A percentile compares a stretch with the other conserved stretches of the same genome.
Conservation (phyloP, 169 alveolate species). For the Plasmodium vinckei region DNA sequence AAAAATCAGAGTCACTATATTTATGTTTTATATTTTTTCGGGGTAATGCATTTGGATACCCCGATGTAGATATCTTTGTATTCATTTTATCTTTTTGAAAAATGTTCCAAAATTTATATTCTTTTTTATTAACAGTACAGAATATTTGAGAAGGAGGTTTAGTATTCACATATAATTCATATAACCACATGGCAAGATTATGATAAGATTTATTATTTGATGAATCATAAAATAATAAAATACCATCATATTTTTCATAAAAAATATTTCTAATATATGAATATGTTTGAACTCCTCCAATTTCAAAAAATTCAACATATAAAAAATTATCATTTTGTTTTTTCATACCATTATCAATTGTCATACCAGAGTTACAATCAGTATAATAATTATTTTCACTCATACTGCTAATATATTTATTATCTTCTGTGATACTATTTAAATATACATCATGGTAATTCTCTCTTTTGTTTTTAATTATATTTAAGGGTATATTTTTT, state of each 20-base stretch:
- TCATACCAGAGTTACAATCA: background rate
- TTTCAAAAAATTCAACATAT: constrained; percentile 65
- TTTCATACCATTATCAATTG: background rate
- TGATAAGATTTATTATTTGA: constrained; percentile 71
- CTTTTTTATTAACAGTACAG: constrained; percentile 19
- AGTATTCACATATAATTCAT: constrained; percentile 47
- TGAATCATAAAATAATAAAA: constrained; percentile 58
- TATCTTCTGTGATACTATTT: background rate
- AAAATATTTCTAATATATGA: constrained; percentile 62
- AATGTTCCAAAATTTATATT: constrained; percentile 41
- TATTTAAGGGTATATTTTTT: constrained; percentile 52
- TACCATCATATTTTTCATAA: constrained; percentile 69
- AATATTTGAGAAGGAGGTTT: constrained; percentile 65
- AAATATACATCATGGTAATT: background rate
- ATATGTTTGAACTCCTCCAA: constrained; percentile 67
- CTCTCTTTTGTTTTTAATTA: background rate
- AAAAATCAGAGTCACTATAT: background rate
- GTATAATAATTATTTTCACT: background rate
- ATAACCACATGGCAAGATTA: constrained; percentile 59
- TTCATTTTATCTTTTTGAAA: constrained; percentile 7
- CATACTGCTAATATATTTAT: background rate
- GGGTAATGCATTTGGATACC: background rate
- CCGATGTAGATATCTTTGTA: background rate
- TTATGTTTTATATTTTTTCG: background rate
- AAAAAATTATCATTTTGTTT: background rate